Evolutionary conservation across 495 filamentous ascomycete genomes (phyloP), one percentile per base, ranked within the genome.

Genomic region (Talaromyces borbonicus): DNA sequence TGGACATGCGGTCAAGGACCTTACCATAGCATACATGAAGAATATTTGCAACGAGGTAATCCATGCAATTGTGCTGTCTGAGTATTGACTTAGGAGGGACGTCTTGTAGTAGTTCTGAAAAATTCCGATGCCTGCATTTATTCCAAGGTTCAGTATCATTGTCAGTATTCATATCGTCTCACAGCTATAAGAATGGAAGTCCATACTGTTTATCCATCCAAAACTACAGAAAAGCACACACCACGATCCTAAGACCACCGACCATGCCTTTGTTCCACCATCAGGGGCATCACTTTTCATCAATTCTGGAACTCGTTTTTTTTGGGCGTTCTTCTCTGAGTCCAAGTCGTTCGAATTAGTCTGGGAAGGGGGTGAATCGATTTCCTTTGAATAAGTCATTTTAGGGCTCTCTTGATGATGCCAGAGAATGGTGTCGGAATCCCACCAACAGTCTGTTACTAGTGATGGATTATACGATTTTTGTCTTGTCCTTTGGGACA

Each of bases 81-180:
- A 59, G 53, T 78, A 77, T 18, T 63, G 48, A 0, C 49, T 49
- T 5, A 84, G 59, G 50, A 73, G 69, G 36, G 74, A 59, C 1
- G 56, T 54, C 49, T 77, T 60, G 49, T 81, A 83, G 49, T 81
- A 78, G 9, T 65, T 63, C 52, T 81, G 76, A 51, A 81, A 81
- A 18, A 79, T 60, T 18, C 75, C 74, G 47, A 77, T 60, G 45
- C 66, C 54, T 56, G 30, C 14, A 16, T 8, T 29, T 25, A 27
- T 5, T 8, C n/a, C 26, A 18, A 9, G 14, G 7, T 20, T 20
- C 14, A 1, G 19, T 8, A 15, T 1, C 18, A 14, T 29, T 27
- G 1, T 15, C 2, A 12, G 15, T n/a, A 18, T 27, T 29, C 20
- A 2, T 43, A 16, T 26, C 14, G 8, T 29, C 32, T 35, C 14